Evolutionary conservation across 2,329 filamentous ascomycete genomes (phyloP).

Genomic region (Neurospora sp.): DNA sequence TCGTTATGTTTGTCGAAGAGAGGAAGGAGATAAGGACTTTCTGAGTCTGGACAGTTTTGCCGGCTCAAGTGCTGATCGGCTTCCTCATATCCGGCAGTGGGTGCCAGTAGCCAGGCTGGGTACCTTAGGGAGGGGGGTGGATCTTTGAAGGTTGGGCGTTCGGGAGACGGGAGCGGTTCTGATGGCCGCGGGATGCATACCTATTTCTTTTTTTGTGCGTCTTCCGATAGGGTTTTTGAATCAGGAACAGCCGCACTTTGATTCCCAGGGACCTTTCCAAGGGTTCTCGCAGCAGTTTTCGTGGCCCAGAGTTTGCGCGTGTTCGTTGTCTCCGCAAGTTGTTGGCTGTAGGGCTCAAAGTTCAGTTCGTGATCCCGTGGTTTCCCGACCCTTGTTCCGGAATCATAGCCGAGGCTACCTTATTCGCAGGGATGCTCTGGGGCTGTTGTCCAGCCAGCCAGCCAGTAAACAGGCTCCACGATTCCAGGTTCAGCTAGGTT

Average conservation of each 20-base stretch:
- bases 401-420: conserved; percentile 9
- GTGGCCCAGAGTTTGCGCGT: neutral
- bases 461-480: neutral
- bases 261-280: neutral
- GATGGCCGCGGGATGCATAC: neutral
- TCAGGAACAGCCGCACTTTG: neutral
- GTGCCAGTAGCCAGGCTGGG: neutral
- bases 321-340: neutral
- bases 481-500: neutral
- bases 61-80: neutral
- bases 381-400: conserved; percentile 9
- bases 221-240: neutral
- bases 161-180: neutral
- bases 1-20: neutral
- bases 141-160: neutral
- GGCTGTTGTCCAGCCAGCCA: neutral
- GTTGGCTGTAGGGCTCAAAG: neutral
- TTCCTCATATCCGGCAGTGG: neutral
- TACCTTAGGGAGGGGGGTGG: neutral
- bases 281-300: neutral
- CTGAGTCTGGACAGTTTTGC: neutral
- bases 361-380: conserved; percentile 3
- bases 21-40: neutral
- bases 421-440: neutral
- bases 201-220: neutral